These are phyloP conservation scores for Pleurotus pulmonarius DNA, from an alignment of 768 basidiomycete genomes.

Conservation along the genomic window DNA sequence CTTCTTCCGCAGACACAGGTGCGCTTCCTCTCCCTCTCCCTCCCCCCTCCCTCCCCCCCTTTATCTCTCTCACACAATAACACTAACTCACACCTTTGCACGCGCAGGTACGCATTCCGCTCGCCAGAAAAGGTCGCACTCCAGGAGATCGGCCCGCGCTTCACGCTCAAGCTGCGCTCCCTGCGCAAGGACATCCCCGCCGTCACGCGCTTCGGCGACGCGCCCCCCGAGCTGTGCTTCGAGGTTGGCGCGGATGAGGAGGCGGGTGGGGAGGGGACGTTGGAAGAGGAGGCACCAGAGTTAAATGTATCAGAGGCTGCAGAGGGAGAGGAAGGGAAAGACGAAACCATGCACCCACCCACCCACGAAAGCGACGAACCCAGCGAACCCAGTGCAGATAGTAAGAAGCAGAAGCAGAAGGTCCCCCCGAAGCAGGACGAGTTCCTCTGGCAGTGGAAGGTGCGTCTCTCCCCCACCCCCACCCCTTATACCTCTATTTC, in stretches of 20 bases:
- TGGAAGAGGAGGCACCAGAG: too few relatives aligned
- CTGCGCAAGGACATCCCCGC: conserved; percentile 86
- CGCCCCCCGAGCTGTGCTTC: conserved; percentile 52
- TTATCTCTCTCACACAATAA: too few relatives aligned
- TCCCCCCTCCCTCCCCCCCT: background rate
- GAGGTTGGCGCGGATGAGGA: conserved; percentile 40
- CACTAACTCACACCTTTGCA: too few relatives aligned
- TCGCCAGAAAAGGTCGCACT: conserved; percentile 87
- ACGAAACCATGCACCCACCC: background rate
- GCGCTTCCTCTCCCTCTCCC: conserved; percentile 1
- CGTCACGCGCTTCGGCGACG: conserved; percentile 65
- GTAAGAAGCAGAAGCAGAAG: conserved; percentile 12
- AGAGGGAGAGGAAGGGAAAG: too few relatives aligned
- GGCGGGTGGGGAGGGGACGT: conserved; percentile 7
- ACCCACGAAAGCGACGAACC: conserved; percentile 12
- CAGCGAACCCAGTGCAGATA: conserved; percentile 13
- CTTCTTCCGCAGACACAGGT: conserved; percentile 96
- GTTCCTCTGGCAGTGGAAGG: conserved; percentile 90
- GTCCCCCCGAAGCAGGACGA: conserved; percentile 70
- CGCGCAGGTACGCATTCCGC: conserved; percentile 80
- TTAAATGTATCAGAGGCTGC: too few relatives aligned
- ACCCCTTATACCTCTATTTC: background rate
- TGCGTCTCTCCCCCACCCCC: conserved; percentile 20
- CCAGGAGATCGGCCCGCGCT: conserved; percentile 97
- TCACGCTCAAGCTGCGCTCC: conserved; percentile 91